A percentile compares a stretch with the other conserved stretches of the same genome.
These are phyloP conservation scores for Funneliformis geosporum DNA, from an alignment of 192 early-diverging fungal genomes.

Conservation along the genomic window DNA sequence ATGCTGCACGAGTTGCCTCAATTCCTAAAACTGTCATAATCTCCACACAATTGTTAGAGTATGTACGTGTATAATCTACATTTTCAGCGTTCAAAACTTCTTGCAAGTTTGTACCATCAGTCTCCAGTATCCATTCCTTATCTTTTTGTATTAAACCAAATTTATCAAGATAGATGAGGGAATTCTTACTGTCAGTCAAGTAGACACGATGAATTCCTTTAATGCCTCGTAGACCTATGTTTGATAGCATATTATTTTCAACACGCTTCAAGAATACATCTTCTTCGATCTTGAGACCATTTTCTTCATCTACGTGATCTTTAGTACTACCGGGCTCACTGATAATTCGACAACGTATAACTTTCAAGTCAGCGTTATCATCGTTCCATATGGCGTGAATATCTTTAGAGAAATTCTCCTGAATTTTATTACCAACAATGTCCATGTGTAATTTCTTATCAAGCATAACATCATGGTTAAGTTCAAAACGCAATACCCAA, in stretches of 20 bases:
- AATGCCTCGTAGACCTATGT: constrained; percentile 88
- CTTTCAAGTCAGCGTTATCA: constrained; percentile 86
- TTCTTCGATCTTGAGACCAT: constrained; percentile 59
- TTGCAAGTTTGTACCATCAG: constrained; percentile 89
- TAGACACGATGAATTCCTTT: constrained; percentile 82
- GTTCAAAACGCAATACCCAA: constrained; percentile 76
- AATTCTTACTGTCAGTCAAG: constrained; percentile 63
- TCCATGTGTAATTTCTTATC: constrained; percentile 88
- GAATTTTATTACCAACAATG: constrained; percentile 77
- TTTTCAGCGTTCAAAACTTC: constrained; percentile 84
- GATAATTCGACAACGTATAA: constrained; percentile 87
- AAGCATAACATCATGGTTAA: constrained; percentile 81
- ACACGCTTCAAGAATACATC: constrained; percentile 88
- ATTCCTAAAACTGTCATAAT: constrained; percentile 92
- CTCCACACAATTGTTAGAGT: constrained; percentile 92
- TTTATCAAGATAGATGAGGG: constrained; percentile 48
- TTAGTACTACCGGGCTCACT: constrained; percentile 63
- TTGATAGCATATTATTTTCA: constrained; percentile 84
- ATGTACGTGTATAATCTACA: constrained; percentile 79
- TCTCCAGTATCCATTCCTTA: constrained; percentile 83
- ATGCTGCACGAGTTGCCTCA: constrained; percentile 89
- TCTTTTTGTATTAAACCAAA: constrained; percentile 65
- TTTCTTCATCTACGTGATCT: constrained; percentile 66
- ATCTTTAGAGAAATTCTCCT: constrained; percentile 76
- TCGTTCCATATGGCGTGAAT: constrained; percentile 83